Conservation (phyloP, 352 stramenopile species). For the Globisporangium middletonii region DNA sequence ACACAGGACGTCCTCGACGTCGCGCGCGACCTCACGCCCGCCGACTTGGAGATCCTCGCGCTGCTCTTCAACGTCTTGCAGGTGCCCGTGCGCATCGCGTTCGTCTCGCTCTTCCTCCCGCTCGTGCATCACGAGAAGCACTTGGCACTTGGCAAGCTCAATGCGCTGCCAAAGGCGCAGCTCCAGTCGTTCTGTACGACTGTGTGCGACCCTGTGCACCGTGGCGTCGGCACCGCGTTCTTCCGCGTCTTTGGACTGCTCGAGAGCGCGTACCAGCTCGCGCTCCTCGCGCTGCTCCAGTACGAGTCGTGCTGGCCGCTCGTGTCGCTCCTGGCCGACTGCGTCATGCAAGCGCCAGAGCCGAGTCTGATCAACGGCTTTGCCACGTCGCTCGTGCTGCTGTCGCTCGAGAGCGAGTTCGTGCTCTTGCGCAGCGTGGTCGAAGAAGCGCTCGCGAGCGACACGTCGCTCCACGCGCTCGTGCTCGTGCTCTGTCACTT, state of each 20-base stretch:
- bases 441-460: constrained; percentile 31
- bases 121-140: constrained; percentile 23
- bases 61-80: constrained; percentile 40
- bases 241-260: constrained; percentile 40
- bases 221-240: constrained; percentile 22
- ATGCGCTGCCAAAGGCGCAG: constrained; percentile 38
- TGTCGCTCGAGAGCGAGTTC: constrained; percentile 28
- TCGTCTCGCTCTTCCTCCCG: constrained; percentile 25
- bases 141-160: constrained; percentile 17
- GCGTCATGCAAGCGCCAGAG: not conserved
- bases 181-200: constrained; percentile 27
- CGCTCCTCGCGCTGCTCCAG: constrained; percentile 34
- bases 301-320: constrained; percentile 42
- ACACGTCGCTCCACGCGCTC: constrained; percentile 29
- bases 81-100: constrained; percentile 24
- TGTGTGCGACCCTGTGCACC: constrained; percentile 19
- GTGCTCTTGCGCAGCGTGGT: constrained; percentile 34
- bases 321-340: constrained; percentile 30
- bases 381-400: constrained; percentile 26
- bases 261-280: constrained; percentile 27
- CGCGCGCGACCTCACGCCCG: constrained; percentile 26
- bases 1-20: constrained; percentile 30
- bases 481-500: constrained; percentile 54
- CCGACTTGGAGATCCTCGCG: constrained; percentile 31
- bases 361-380: constrained; percentile 36